Base-by-base conservation (phyloP, 164 flowering plant genomes). In the Brasenia schreberi region DNA sequence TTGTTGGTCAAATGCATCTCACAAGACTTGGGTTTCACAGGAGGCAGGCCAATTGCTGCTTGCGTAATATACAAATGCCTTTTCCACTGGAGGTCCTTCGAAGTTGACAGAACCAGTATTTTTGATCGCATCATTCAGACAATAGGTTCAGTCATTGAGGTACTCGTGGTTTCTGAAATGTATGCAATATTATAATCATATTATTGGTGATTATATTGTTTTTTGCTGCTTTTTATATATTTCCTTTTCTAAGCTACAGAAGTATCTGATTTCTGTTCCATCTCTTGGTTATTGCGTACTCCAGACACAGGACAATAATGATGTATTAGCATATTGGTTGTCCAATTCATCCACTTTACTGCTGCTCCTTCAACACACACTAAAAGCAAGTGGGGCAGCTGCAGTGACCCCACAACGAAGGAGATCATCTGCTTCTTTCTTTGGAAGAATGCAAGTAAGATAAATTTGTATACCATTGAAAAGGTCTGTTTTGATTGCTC, bases 51-150 rank as follows among this genome's bases (percentile, higher is more conserved):
- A 42, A 71, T 92, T 75, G 92, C 99, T 69, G 96, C 97, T 63
- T 86, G 94, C 77, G 74, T 95, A 63, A 88, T 95, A 67, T 95
- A 92, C 81, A 95, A 92, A 71, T 83, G 94, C 77, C 96, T 95
- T 66, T 94, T 95, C 67, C 99, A 95, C 69, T 95, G 99, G 99
- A 87, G 97, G 70, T 95, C 97, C 66, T 95, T 92, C 79, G 99
- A 92, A 77, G 99, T 92, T 72, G 99, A 95, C 82, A 85, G 97
- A 68, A 92, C 99, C 19, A 81, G 77, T 72, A 87, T 95, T 17
- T 95, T 95, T 79, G 97, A 95, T 67, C 92, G 94, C 67, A 82
- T 95, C 45, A 92, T 95, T 71, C 99, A 92, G 71, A 88, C 92
- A 18, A 86, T 95, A 65, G 85, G 90, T 65, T 78, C 96, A 60